These are phyloP conservation scores for Torulaspora maleeae DNA, from an alignment of 805 yeast species.

Conservation along the genomic window DNA sequence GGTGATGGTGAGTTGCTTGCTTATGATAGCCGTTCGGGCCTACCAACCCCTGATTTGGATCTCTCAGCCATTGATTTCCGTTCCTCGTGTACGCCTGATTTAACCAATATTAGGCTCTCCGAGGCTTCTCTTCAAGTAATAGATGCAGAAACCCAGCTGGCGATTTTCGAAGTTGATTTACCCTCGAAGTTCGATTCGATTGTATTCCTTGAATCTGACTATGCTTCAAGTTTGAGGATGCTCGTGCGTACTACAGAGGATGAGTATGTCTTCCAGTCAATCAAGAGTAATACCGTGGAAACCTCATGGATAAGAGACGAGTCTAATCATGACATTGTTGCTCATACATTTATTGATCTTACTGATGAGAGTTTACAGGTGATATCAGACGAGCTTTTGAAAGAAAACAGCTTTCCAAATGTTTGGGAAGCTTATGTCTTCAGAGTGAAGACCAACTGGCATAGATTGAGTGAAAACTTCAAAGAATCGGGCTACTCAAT, in stretches of 20 bases:
- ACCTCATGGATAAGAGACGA: slow-evolving; percentile 43
- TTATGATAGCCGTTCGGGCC: slow-evolving; percentile 21
- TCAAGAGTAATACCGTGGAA: slow-evolving; percentile 22
- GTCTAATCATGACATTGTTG: slow-evolving; percentile 38
- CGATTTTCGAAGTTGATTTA: slow-evolving; percentile 16
- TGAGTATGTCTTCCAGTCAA: slow-evolving; percentile 18
- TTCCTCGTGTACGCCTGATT: slow-evolving; percentile 20
- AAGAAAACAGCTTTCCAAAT: slow-evolving; percentile 16
- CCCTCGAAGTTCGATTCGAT: slow-evolving; percentile 17
- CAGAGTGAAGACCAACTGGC: slow-evolving; percentile 25
- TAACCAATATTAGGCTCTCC: slow-evolving; percentile 6
- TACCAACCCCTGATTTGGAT: slow-evolving; percentile 11
- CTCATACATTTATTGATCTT: slow-evolving; percentile 28
- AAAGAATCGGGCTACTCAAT: slow-evolving; percentile 20
- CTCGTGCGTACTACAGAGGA: slow-evolving; percentile 14
- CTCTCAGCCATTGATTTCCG: slow-evolving; percentile 10
- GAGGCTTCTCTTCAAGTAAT: slow-evolving; percentile 16
- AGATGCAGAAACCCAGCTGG: slow-evolving; percentile 18
- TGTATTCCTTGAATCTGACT: slow-evolving; percentile 20
- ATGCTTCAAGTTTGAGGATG: slow-evolving; percentile 13
- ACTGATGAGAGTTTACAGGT: slow-evolving; percentile 16
- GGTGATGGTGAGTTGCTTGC: neutral
- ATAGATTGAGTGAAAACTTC: slow-evolving; percentile 19
- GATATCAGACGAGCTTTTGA: slow-evolving; percentile 19
- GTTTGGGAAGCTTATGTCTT: slow-evolving; percentile 27